Base-by-base conservation (phyloP, 345 rosid genomes). In the Tarenaya hassleriana region DNA sequence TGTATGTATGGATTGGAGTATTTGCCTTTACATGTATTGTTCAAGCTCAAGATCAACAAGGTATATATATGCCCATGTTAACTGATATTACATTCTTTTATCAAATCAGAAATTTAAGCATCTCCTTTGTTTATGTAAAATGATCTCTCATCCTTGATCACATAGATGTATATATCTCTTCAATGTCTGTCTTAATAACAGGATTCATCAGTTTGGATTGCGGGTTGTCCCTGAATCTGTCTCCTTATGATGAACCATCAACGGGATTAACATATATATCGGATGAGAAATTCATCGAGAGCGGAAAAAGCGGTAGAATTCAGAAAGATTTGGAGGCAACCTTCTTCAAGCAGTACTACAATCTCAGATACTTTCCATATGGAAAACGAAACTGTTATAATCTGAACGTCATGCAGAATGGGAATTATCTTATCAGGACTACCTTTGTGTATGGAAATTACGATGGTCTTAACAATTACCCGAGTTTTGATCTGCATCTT, bases 171-270 rank as follows among this genome's bases (percentile, higher is more conserved):
- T 24, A 63, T 34, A 41, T 55, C 1, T 46, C 0, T 45, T n/a
- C n/a, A n/a, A n/a, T 31, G 44, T 50, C 0, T 55, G 47, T 19
- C n/a, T 16, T 4, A n/a, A 50, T 13, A 29, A 46, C 66, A 75
- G 80, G 77, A 11, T 72, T 72, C 59, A 63, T 74, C 16, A 78
- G 77, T 52, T 63, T 77, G 52, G 80, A 67, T 47, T 74, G 83
- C 51, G 84, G 81, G 4, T 62, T 56, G 32, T 19, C 43, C 3
- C 57, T 66, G 1, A 41, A 34, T 29, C 21, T 41, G 11, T 27
- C 52, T 1, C 53, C 38, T 14, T 75, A 70, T 24, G 24, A n/a
- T 0, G 76, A 75, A 16, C 35, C 12, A 4, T 0, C 17, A 1
- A 68, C 67, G 3, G 67, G 58, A 2, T 48, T 78, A 24, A 5